phyloP scores from a whole-genome alignment of 805 yeast genomes.

The Suhomyces faveliae region DNA sequence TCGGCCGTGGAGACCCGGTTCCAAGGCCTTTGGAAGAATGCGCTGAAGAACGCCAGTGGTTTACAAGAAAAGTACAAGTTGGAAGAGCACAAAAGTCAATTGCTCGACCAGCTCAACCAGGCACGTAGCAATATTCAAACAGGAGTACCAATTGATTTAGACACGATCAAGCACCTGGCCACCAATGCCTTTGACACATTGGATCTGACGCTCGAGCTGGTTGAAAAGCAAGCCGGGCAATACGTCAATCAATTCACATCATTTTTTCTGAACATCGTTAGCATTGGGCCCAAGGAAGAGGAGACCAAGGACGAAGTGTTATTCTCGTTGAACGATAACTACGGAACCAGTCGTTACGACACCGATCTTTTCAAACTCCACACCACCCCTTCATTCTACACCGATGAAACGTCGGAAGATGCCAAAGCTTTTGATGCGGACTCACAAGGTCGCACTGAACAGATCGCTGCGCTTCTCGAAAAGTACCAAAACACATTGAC shows the following conservation, averaged over 20 bases:
- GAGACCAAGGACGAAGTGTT: constrained; percentile 15
- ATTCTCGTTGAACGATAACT: constrained; percentile 20
- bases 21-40: constrained; percentile 31
- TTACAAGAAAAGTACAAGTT: constrained; percentile 29
- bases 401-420: constrained; percentile 16
- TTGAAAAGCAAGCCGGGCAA: constrained; percentile 68
- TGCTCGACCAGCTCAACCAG: constrained; percentile 27
- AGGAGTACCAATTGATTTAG: constrained; percentile 17
- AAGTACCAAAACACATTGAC: constrained; percentile 49
- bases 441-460: constrained; percentile 40
- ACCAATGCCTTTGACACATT: constrained; percentile 62
- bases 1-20: constrained; percentile 49
- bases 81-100: constrained; percentile 27
- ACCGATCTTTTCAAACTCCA: constrained; percentile 40
- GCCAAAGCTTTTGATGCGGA: constrained; percentile 40
- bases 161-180: constrained; percentile 38
- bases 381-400: constrained; percentile 25
- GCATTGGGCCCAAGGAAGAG: constrained; percentile 20
- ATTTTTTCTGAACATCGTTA: constrained; percentile 44
- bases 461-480: constrained; percentile 47
- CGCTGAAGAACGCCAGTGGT: constrained; percentile 31
- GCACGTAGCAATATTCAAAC: constrained; percentile 24
- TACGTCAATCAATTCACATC: constrained; percentile 59
- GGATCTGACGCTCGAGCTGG: constrained; percentile 66
- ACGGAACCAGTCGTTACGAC: constrained; percentile 40